A percentile compares a stretch with the other conserved stretches of the same genome.
phyloP scores from a whole-genome alignment of 192 early-diverging fungal species.

The Kappamyces sp. region DNA sequence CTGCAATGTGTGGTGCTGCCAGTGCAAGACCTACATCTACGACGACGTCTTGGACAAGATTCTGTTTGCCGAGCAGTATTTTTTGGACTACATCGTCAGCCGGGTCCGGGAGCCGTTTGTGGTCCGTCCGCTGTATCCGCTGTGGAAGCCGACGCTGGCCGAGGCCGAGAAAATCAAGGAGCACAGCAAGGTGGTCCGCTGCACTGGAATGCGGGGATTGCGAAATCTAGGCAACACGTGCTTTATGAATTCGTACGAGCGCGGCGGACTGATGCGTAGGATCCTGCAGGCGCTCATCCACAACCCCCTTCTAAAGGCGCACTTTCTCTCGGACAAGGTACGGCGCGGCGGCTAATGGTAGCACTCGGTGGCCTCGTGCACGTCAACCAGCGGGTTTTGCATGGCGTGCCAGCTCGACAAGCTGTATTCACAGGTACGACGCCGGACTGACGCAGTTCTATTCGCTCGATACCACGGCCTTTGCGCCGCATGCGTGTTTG shows the following conservation, averaged over 20 bases:
- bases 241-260: constrained; percentile 72
- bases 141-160: constrained; percentile 54
- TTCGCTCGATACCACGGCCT: constrained; percentile 62
- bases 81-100: constrained; percentile 40
- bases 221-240: constrained; percentile 92
- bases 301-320: constrained; percentile 82
- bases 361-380: not conserved
- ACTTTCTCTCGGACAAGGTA: constrained; percentile 80
- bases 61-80: constrained; percentile 30
- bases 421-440: constrained; percentile 61
- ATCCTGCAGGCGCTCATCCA: constrained; percentile 87
- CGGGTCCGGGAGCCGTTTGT: constrained; percentile 47
- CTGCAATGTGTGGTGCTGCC: constrained; percentile 60
- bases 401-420: constrained; percentile 92
- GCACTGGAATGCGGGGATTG: constrained; percentile 79
- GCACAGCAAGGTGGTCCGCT: constrained; percentile 35
- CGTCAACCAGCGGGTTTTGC: constrained; percentile 36
- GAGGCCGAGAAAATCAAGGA: constrained; percentile 49
- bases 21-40: constrained; percentile 81
- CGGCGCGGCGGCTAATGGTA: not conserved
- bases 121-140: constrained; percentile 33
- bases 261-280: too few relatives aligned
- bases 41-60: constrained; percentile 63
- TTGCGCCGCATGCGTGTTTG: constrained; percentile 76
- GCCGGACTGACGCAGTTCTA: constrained; percentile 46